Evolutionary conservation across 352 stramenopile species (phyloP).

Genomic region (Phytophthora vignae): DNA sequence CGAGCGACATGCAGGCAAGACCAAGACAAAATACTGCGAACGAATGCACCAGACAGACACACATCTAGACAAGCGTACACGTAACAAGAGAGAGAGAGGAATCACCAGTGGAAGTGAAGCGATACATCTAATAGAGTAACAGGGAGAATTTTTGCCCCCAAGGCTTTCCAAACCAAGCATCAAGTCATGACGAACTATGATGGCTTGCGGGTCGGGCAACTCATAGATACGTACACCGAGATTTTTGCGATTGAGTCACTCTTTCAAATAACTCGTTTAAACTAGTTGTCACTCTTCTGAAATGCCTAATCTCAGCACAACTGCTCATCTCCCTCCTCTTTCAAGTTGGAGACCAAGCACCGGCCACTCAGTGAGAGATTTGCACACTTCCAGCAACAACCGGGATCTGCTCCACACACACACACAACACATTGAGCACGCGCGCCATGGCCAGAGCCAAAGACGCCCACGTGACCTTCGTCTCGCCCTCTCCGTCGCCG

Average conservation of each 20-base stretch:
- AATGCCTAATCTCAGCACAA: background rate
- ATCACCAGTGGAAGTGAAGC: slow-evolving; percentile 1
- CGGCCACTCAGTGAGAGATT: background rate
- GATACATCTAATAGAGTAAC: background rate
- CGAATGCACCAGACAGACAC: slow-evolving; percentile 8
- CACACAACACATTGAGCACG: background rate
- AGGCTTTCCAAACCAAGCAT: background rate
- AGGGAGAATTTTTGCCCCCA: background rate
- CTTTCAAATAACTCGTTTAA: background rate
- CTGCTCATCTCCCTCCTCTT: slow-evolving; percentile 18
- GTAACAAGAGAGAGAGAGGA: background rate
- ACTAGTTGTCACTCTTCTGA: background rate
- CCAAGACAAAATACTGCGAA: slow-evolving; percentile 10
- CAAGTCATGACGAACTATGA: background rate
- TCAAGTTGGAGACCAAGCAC: slow-evolving; percentile 14
- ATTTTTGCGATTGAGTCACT: background rate
- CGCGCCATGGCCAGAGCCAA: slow-evolving; percentile 14
- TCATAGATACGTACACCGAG: background rate
- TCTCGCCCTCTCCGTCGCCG: slow-evolving; percentile 29
- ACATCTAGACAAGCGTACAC: background rate
- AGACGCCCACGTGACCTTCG: slow-evolving; percentile 45
- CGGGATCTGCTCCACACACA: background rate
- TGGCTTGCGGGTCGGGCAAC: background rate
- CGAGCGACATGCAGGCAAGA: background rate
- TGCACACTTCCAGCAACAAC: background rate